These are phyloP conservation scores for Diaporthe aspalathi DNA, from an alignment of 2,329 filamentous ascomycete genomes.

Conservation along the genomic window DNA sequence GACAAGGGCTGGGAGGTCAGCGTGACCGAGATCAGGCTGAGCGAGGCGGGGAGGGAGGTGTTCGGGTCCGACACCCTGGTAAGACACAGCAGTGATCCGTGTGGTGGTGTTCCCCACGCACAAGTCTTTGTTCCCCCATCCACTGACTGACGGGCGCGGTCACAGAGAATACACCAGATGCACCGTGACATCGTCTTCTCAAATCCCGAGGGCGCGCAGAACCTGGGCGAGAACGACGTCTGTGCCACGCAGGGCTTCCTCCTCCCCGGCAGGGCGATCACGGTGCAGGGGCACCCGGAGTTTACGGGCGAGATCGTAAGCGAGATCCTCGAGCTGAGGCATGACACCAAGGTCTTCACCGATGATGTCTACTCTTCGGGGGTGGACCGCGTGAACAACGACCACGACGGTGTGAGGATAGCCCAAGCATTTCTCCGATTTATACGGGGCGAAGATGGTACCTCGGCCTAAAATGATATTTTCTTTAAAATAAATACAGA, in stretches of 20 bases:
- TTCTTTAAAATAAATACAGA: too few species aligned
- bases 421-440: constrained; percentile 82
- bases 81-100: constrained; percentile 41
- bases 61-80: constrained; percentile 74
- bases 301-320: constrained; percentile 78
- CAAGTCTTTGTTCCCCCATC: too few species aligned
- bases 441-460: constrained; percentile 59
- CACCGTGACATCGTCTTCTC: constrained; percentile 80
- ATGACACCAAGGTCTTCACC: constrained; percentile 74
- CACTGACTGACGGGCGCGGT: not conserved
- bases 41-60: constrained; percentile 75
- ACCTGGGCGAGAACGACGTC: constrained; percentile 71
- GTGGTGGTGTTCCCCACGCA: too few species aligned
- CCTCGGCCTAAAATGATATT: constrained; percentile 6
- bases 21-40: constrained; percentile 76
- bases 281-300: constrained; percentile 89
- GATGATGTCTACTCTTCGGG: constrained; percentile 77
- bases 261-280: constrained; percentile 71
- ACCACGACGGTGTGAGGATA: constrained; percentile 84
- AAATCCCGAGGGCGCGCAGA: constrained; percentile 70
- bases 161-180: constrained; percentile 77
- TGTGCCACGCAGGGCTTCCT: constrained; percentile 88
- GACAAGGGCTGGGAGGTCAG: constrained; percentile 84
- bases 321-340: constrained; percentile 74
- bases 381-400: constrained; percentile 70